Evolutionary conservation across 2,329 filamentous ascomycete genomes (phyloP).

Genomic region (Lasiodiplodia citricola): DNA sequence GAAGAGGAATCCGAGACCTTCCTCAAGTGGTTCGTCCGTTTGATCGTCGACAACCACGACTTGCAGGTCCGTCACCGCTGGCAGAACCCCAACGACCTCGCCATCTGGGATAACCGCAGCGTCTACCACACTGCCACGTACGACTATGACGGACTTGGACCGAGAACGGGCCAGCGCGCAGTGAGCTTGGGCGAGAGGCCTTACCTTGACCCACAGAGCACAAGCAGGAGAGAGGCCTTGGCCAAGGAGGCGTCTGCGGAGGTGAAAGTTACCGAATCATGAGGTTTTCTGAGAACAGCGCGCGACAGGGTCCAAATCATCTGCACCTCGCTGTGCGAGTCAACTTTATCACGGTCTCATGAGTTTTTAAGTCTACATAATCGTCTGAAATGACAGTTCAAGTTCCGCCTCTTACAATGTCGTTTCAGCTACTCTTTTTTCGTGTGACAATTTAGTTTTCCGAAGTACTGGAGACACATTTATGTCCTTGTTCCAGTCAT

Average conservation of each 20-base stretch:
- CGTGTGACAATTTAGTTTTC: not conserved
- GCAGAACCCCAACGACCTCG: conserved; percentile 56
- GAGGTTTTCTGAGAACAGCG: not conserved
- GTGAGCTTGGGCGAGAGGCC: conserved; percentile 63
- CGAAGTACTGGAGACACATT: not conserved
- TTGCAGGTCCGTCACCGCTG: conserved; percentile 58
- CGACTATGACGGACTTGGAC: conserved; percentile 62
- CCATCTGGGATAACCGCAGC: conserved; percentile 71
- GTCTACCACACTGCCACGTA: conserved; percentile 66
- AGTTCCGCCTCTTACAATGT: not conserved
- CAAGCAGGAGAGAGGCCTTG: conserved; percentile 51
- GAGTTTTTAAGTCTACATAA: not conserved
- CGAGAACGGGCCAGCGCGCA: conserved; percentile 57
- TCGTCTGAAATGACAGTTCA: not conserved
- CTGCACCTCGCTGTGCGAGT: too few species aligned
- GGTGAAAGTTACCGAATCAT: not conserved
- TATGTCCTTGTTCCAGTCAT: too few species aligned
- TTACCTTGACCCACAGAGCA: conserved; percentile 58
- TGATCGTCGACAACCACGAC: conserved; percentile 57
- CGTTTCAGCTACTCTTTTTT: not conserved
- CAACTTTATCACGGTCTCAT: not conserved
- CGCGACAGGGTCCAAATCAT: too few species aligned
- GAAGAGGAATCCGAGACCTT: conserved; percentile 50
- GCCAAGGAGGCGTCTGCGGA: conserved; percentile 3
- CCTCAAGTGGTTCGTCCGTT: conserved; percentile 49